Evolutionary conservation across 768 basidiomycete species (phyloP), one percentile per base, ranked within the genome.

Genomic region (Albatrellus ellisii): DNA sequence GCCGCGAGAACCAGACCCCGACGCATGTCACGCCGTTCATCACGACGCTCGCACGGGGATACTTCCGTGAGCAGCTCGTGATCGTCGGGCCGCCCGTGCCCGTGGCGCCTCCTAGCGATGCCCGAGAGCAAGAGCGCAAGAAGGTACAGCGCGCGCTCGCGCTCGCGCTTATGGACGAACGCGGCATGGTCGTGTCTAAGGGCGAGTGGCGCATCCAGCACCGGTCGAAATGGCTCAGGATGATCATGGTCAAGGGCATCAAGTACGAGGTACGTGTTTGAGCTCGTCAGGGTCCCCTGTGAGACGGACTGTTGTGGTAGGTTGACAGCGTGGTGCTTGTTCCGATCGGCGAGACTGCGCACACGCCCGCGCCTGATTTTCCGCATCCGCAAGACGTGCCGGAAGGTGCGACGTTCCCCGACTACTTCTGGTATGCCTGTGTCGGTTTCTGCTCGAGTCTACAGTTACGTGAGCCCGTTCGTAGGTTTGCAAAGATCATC

Each of bases 401-500:
- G 2, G 26, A 45, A 2, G 54, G 62, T 14, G 66, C 64, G 14
- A 66, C 59, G 3, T 58, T 82, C 2, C 63, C 68, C 0, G 62
- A 75, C 41, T 77, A 71, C 50, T 85, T 82, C 52, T 86, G 83
- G 82, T 80, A 54, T 31, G 49, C 40, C 8, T 4, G 15, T 18
- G 21, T 14, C 3, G 14, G 38, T 17, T 33, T 27, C 21, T 9
- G 2, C 5, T 15, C 4, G 9, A 4, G 44, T 36, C 3, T 32
- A 32, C 21, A 20, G 34, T 37, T 22, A 32, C n/a, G 38, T 14
- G 15, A 2, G 20, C 18, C 10, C 1, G 44, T 32, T 11, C 34
- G 12, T 49, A 86, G 83, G 82, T 85, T 87, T 56, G 82, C 67
- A 0, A 66, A 65, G 50, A 75, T 88, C 20, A 54, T 77, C 0